A percentile compares a stretch with the other conserved stretches of the same genome.
Evolutionary conservation across 1,139 yeast species (phyloP).

Genomic region (Hyphopichia fennica): DNA sequence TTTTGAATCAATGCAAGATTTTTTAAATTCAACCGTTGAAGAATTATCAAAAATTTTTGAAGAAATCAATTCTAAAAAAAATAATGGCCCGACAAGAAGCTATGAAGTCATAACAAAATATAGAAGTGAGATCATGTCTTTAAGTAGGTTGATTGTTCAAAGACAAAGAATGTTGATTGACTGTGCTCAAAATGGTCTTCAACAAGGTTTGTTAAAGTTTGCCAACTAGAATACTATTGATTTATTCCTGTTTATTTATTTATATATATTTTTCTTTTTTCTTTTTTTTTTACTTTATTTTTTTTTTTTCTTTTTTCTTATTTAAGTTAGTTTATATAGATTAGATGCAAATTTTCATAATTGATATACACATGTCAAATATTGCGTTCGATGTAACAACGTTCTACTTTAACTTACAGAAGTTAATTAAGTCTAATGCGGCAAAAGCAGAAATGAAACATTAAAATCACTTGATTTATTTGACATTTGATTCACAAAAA

Average conservation of each 20-base stretch:
- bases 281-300: no score
- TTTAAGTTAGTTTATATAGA: no score
- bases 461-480: no score
- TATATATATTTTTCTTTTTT: no score
- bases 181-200: conserved; percentile 46
- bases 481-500: no score
- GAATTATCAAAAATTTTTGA: conserved; percentile 73
- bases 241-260: not conserved
- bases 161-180: conserved; percentile 52
- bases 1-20: conserved; percentile 74
- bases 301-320: not conserved
- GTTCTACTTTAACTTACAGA: no score
- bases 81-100: conserved; percentile 19
- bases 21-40: conserved; percentile 74
- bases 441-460: no score
- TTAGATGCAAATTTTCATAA: no score
- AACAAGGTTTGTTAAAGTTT: conserved; percentile 12
- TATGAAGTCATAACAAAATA: conserved; percentile 42
- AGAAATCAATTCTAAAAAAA: conserved; percentile 48
- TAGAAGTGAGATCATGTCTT: conserved; percentile 51
- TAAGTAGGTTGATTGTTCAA: conserved; percentile 44
- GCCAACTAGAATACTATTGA: not conserved
- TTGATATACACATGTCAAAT: no score
- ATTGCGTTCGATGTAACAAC: no score
- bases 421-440: no score